Base-by-base conservation (phyloP, 106 monocot genomes). In the Alisma plantagoaquatica region DNA sequence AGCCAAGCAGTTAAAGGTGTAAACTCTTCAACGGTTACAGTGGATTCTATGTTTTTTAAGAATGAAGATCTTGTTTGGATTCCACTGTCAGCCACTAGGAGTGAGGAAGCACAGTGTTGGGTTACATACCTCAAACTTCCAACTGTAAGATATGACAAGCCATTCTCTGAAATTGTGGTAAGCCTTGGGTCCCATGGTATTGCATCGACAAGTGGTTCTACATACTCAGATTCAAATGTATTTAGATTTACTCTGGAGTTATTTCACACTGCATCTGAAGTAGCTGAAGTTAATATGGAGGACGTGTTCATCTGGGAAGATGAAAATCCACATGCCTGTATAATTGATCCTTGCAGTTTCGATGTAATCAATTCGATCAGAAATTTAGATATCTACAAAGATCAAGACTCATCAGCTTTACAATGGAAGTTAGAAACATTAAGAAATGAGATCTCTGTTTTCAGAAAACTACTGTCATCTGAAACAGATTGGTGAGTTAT, bases 41-140 rank as follows among this genome's bases (percentile, higher is more conserved):
- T 89, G 16, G 58, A 68, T 71, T 81, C 77, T 7, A 27, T 59
- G 11, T 63, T 84, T 63, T 29, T 38, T 17, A 57, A 66, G 10
- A 79, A 83, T 53, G 74, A 74, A 51, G 56, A 77, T 62, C 61
- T 98, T 48, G 55, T 33, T 41, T 96, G 96, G 96, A 78, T 29
- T 43, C 84, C 89, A 22, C 51, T 98, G 14, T 63, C 76, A 50
- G 51, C 35, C 23, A 60, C 53, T 26, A 82, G 61, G 42, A 75
- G 78, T 19, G 55, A 21, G 69, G 70, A 76, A 53, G 60, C 96
- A 30, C 56, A 48, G 53, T 73, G 56, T 67, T 98, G 88, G 88
- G 71, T 65, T 38, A 51, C 84, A 56, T 69, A 75, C 58, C 35
- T 98, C 17, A 56, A 76, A 35, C 51, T 81, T 63, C 62, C 61